Evolutionary conservation across 2,329 filamentous ascomycete species (phyloP), one percentile per base, ranked within the genome.

Genomic region (Colletotrichum gigasporum): DNA sequence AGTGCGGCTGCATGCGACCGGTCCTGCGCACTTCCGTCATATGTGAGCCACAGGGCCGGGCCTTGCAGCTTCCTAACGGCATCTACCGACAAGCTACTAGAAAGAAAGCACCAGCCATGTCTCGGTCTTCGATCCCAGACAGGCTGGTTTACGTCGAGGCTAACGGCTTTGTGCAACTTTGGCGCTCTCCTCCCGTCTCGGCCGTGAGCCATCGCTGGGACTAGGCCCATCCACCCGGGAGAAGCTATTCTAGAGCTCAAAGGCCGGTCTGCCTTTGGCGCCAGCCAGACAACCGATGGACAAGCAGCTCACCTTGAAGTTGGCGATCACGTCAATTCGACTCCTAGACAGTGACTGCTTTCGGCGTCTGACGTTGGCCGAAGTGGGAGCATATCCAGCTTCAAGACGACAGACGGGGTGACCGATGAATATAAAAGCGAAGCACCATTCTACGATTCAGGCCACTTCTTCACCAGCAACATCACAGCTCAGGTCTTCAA

Each of bases 1-100:
- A n/a, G 11, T 14, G 42, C 42, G 41, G 61, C 61, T 42, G 55
- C 61, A 64, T 53, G 61, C 61, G 20, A 53, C 20, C 32, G 24
- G 16, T 4, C 18, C 9, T 9, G 26, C 20, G 6, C 47, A 24
- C 47, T 48, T 61, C n/a, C 32, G 61, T 59, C 61, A 54, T 61
- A 14, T n/a, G 11, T 41, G 34, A 55, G 22, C 60, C 48, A 54
- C 16, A n/a, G 26, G 26, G 8, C 16, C 16, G 26, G 16, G 37
- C 34, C 28, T 52, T 20, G 24, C 26, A 14, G 20, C 20, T 16
- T 20, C 32, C 39, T 28, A 35, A 48, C 47, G 47, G 61, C n/a
- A 41, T 18, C 41, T 53, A 47, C 55, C 41, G 32, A 20, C 5
- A 12, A 26, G 16, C 3, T 16, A n/a, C 18, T 16, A 20, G 42